Evolutionary conservation across 1,139 yeast species (phyloP).

Genomic region (Geotrichum citri-aurantii): DNA sequence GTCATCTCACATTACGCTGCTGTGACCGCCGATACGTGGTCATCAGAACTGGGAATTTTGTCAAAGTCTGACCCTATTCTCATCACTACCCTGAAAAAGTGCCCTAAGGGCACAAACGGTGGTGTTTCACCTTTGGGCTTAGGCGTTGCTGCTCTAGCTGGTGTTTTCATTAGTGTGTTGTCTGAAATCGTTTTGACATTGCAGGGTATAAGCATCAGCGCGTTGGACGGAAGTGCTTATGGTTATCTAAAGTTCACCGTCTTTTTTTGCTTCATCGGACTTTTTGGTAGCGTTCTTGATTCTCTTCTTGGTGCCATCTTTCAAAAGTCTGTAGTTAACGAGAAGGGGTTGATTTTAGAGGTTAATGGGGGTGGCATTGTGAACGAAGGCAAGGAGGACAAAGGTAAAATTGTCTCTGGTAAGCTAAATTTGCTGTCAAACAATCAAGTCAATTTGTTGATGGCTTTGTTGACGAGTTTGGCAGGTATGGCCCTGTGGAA

Average conservation of each 20-base stretch:
- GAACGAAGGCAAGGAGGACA: slow-evolving; percentile 7
- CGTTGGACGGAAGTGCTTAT: not conserved
- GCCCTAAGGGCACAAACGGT: slow-evolving; percentile 49
- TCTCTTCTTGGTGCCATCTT: slow-evolving; percentile 43
- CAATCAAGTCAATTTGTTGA: slow-evolving; percentile 41
- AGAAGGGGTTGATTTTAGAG: slow-evolving; percentile 40
- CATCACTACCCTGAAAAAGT: slow-evolving; percentile 40
- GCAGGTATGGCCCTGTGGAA: slow-evolving; percentile 32
- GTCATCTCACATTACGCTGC: slow-evolving; percentile 43
- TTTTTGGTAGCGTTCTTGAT: slow-evolving; percentile 42
- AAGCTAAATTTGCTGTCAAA: slow-evolving; percentile 35
- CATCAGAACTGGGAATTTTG: slow-evolving; percentile 46
- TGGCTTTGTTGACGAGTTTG: slow-evolving; percentile 35
- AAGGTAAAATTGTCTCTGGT: slow-evolving; percentile 24
- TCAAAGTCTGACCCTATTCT: slow-evolving; percentile 38
- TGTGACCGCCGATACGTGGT: slow-evolving; percentile 47
- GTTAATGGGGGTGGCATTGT: slow-evolving; percentile 39
- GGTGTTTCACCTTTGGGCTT: slow-evolving; percentile 42
- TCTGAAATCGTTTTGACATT: slow-evolving; percentile 17
- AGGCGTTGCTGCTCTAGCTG: slow-evolving; percentile 39
- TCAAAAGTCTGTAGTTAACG: slow-evolving; percentile 37
- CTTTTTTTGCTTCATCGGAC: slow-evolving; percentile 36
- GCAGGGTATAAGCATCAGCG: not conserved
- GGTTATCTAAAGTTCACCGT: slow-evolving; percentile 25
- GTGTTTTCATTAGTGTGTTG: slow-evolving; percentile 36